These are phyloP conservation scores for Nemania sp. DNA, from an alignment of 2,329 filamentous ascomycete genomes.

Conservation along the genomic window DNA sequence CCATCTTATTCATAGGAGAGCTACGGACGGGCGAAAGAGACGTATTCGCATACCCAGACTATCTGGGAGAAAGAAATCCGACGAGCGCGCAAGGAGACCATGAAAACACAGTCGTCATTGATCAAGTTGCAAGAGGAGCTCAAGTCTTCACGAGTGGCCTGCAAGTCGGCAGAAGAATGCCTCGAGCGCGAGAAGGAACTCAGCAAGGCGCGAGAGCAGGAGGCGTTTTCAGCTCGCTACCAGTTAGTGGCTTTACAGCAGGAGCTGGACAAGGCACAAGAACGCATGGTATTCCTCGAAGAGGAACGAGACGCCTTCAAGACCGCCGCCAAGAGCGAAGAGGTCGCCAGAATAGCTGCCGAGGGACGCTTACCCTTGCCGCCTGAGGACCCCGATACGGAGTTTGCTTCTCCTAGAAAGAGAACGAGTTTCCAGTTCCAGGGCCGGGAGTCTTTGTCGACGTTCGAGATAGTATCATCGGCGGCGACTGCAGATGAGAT, in stretches of 20 bases:
- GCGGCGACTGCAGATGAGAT: conserved; percentile 60
- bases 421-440: too few species aligned
- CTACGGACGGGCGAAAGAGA: conserved; percentile 70
- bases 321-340: conserved; percentile 71
- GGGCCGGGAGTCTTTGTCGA: conserved; percentile 49
- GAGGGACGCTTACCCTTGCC: conserved; percentile 72
- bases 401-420: conserved; percentile 65
- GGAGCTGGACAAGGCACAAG: conserved; percentile 65
- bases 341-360: conserved; percentile 71
- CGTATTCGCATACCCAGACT: conserved; percentile 65
- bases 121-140: conserved; percentile 76
- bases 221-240: conserved; percentile 69
- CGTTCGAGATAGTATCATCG: conserved; percentile 57
- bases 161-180: conserved; percentile 59
- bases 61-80: conserved; percentile 77
- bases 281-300: conserved; percentile 67
- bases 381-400: conserved; percentile 55
- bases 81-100: conserved; percentile 70
- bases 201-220: conserved; percentile 65
- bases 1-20: conserved; percentile 59
- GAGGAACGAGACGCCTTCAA: conserved; percentile 76
- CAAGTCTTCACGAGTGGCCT: conserved; percentile 60
- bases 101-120: conserved; percentile 70
- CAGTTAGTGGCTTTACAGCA: conserved; percentile 67
- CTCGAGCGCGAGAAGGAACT: conserved; percentile 67